Percentiles rank a stretch among this genome's conserved stretches.
Evolutionary conservation across 192 early-diverging fungal genomes (phyloP).

Genomic region (Podila verticillata): DNA sequence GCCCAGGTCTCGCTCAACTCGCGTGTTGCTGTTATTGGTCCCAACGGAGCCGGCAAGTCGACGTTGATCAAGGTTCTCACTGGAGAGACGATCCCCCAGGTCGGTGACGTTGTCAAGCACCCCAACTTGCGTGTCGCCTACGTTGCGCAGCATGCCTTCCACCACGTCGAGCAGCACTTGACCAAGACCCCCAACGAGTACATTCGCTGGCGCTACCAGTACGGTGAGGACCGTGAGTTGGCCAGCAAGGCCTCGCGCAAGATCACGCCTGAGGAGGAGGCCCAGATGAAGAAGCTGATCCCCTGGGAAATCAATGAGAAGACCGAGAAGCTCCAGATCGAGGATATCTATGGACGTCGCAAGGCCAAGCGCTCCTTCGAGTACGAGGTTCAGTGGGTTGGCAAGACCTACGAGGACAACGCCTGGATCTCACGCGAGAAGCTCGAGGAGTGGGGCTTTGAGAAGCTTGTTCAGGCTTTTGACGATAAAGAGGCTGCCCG

Average conservation of each 20-base stretch:
- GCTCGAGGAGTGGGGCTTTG: conserved; percentile 76
- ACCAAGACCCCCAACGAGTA: conserved; percentile 62
- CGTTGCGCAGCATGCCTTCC: conserved; percentile 89
- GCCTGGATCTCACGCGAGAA: conserved; percentile 77
- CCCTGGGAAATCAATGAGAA: conserved; percentile 50
- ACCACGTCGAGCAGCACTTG: conserved; percentile 84
- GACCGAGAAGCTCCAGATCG: conserved; percentile 58
- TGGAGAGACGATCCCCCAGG: conserved; percentile 78
- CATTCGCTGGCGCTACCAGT: conserved; percentile 83
- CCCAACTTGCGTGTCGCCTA: conserved; percentile 86
- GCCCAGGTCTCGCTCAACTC: conserved; percentile 77
- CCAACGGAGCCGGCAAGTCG: conserved; percentile 56
- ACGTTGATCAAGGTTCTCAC: conserved; percentile 73
- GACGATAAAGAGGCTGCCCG: conserved; percentile 71
- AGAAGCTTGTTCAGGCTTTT: conserved; percentile 70
- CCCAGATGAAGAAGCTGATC: conserved; percentile 49
- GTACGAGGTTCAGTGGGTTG: conserved; percentile 77
- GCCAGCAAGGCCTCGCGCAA: conserved; percentile 77
- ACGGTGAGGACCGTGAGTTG: conserved; percentile 80
- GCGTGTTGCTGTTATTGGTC: conserved; percentile 82
- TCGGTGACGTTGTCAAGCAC: conserved; percentile 81
- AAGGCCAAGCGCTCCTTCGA: conserved; percentile 74
- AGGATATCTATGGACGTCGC: conserved; percentile 70
- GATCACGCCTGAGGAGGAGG: conserved; percentile 70
- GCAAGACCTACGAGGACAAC: conserved; percentile 78